Evolutionary conservation across 2,329 filamentous ascomycete genomes (phyloP).

Genomic region (Colletotrichum sp.): DNA sequence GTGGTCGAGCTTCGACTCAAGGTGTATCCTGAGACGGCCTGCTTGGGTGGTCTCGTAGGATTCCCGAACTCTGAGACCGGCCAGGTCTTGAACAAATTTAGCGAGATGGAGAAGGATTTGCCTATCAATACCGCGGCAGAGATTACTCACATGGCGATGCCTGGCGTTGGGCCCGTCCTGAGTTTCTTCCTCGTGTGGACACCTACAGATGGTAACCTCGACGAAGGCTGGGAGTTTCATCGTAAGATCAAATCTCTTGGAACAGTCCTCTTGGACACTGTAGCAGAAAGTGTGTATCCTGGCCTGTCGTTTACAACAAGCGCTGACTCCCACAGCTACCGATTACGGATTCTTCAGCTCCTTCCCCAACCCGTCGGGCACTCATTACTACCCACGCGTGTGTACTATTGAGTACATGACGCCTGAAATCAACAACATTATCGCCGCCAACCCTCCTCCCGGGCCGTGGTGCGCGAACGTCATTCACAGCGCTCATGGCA

Average conservation of each 20-base stretch:
- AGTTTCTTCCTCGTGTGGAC: conserved; percentile 9
- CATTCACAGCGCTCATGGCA: conserved; percentile 5
- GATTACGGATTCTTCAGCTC: conserved; percentile 6
- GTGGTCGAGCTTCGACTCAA: conserved; percentile 45
- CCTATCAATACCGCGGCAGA: conserved; percentile 22
- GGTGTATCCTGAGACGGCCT: conserved; percentile 33
- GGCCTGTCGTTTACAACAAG: not conserved
- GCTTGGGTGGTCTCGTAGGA: not conserved
- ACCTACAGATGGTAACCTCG: not conserved
- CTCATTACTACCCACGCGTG: not conserved
- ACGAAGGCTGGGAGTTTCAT: conserved; percentile 1
- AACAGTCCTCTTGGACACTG: not conserved
- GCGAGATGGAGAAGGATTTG: conserved; percentile 28
- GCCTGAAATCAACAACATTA: not conserved
- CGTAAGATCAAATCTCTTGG: conserved; percentile 8
- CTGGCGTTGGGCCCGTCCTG: conserved; percentile 1
- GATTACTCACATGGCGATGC: not conserved
- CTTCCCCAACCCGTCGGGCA: not conserved
- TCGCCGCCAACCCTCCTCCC: not conserved
- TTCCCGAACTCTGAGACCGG: conserved; percentile 27
- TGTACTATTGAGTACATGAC: not conserved
- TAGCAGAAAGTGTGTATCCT: not conserved
- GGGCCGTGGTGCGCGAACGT: not conserved
- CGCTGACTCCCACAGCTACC: not conserved
- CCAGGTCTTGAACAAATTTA: conserved; percentile 15